Evolutionary conservation across 305 asterid species (phyloP).

Genomic region (Fraxinus dipetala): DNA sequence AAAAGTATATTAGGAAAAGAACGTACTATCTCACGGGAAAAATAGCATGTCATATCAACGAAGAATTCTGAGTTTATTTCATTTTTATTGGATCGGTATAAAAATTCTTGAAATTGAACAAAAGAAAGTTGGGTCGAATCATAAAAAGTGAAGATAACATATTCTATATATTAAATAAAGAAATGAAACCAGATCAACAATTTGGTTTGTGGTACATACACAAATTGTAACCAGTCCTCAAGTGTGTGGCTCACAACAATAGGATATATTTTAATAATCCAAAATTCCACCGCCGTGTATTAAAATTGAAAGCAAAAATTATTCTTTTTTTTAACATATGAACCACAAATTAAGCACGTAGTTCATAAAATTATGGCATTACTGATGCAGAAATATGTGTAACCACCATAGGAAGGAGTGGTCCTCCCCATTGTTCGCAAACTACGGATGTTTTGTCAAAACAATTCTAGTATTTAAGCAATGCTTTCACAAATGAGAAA

Average conservation of each 20-base stretch:
- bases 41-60: background rate
- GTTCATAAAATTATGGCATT: background rate
- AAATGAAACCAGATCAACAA: background rate
- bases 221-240: background rate
- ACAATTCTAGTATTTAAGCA: conserved; percentile 19
- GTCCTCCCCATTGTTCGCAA: conserved; percentile 24
- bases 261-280: background rate
- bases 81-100: background rate
- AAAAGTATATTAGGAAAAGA: background rate
- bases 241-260: background rate
- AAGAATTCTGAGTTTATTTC: background rate
- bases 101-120: background rate
- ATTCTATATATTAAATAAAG: background rate
- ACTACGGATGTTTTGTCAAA: background rate
- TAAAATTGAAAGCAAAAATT: background rate
- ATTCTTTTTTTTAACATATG: background rate
- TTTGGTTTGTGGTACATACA: background rate
- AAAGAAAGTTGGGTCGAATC: background rate
- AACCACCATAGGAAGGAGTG: conserved; percentile 18
- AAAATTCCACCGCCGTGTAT: background rate
- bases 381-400: conserved; percentile 1
- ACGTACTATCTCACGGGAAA: background rate
- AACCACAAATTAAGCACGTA: background rate
- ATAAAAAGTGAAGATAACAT: background rate
- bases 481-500: background rate